Base-by-base conservation (phyloP, 2,329 filamentous ascomycete genomes). In the Pseudogymnoascus sp. region DNA sequence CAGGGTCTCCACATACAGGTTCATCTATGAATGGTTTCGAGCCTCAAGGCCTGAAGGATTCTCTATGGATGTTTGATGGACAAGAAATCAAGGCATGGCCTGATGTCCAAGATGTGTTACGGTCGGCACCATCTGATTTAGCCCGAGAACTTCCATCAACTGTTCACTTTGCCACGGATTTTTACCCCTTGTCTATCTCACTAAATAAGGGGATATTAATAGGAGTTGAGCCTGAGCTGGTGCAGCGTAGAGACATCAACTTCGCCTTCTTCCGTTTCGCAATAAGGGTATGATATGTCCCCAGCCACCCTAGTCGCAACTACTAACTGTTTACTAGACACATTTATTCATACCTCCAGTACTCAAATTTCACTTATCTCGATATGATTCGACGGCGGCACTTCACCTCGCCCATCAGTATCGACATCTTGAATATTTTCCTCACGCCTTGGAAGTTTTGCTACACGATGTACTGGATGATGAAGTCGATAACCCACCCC, bases 51-150 rank as follows among this genome's bases (percentile, higher is more conserved):
- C 77, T 99, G 43, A 85, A 86, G 63, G 92, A 97, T 76, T 98
- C 95, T 1, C 79, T 99, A 1, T 99, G 95, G 95, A 86, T 92
- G 54, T 98, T 97, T 76, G 92, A 96, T 71, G 95, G 95, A 4
- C 85, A 85, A 64, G 87, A 93, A 68, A 84, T 98, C 69, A 90
- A 92, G 68, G 85, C 90, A 2, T 99, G 95, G 95, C 86, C 90
- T 23, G 91, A 96, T 73, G 86, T 96, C 43, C 87, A 92, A 68
- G 90, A 95, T 66, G 86, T 98, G 31, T 79, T 98, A 43, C 83
- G 87, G 37, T 88, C 89, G 19, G 85, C 87, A 23, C 85, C 87
- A 6, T 79, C 81, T 39, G 88, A 90, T 67, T 77, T 84, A 23
- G 81, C 82, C 11, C 84, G 86, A 67, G 90, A 96, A 62, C 76